Conservation (phyloP, 129 eudicot genomes). For the Tagetes erecta region DNA sequence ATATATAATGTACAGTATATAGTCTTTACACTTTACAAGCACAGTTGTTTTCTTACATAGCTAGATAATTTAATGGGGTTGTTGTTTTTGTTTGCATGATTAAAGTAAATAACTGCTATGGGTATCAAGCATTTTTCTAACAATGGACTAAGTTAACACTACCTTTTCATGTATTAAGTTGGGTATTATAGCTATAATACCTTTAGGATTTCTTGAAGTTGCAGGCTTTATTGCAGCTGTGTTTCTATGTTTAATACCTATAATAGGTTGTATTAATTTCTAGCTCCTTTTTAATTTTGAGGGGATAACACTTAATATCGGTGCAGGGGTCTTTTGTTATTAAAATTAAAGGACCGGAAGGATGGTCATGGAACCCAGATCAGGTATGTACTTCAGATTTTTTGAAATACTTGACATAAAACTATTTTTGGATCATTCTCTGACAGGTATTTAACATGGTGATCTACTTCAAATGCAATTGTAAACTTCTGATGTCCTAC, state of each 20-base stretch:
- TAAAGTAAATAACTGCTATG: constrained; percentile 6
- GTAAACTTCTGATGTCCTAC: constrained; percentile 19
- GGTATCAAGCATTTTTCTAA: constrained; percentile 3
- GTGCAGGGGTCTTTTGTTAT: constrained; percentile 91
- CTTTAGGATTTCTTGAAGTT: constrained; percentile 6
- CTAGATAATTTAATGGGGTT: constrained; percentile 15
- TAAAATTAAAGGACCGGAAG: constrained; percentile 91
- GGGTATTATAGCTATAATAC: constrained; percentile 8
- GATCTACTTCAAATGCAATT: constrained; percentile 19
- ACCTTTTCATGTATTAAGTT: constrained; percentile 6
- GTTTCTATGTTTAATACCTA: constrained; percentile 9
- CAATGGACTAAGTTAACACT: constrained; percentile 3
- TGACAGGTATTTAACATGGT: constrained; percentile 12
- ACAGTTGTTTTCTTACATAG: constrained; percentile 15
- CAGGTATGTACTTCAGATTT: constrained; percentile 51
- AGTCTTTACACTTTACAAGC: background rate
- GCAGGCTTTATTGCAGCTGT: constrained; percentile 8
- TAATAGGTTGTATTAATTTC: constrained; percentile 7
- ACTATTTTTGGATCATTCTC: background rate
- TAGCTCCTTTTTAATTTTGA: constrained; percentile 27
- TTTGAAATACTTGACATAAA: constrained; percentile 10
- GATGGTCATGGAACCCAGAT: constrained; percentile 94
- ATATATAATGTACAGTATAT: background rate
- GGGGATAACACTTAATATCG: constrained; percentile 13
- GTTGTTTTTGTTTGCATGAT: constrained; percentile 14